Base-by-base conservation (phyloP, 2,329 filamentous ascomycete species). In the Xylariaceae sp. region DNA sequence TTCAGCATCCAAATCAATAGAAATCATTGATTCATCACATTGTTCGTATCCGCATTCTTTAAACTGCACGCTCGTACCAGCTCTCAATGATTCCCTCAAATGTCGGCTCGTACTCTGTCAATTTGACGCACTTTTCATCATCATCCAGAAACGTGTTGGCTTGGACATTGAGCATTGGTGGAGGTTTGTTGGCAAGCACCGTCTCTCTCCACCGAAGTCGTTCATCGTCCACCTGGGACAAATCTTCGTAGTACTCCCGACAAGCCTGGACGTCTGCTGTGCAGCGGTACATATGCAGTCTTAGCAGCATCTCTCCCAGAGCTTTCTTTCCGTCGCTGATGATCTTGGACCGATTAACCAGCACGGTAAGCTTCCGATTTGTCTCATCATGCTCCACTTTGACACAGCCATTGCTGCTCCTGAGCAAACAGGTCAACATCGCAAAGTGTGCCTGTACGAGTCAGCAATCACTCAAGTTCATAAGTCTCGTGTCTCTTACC, bases 131-230 rank as follows among this genome's bases (percentile, higher is more conserved):
- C 4, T n/a, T n/a, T 45, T 68, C 59, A 13, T 66, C 62, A 0
- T 56, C 69, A 0, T 65, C 57, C 0, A 74, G 39, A 49, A 73
- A 73, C 1, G 83, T 87, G 62, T 86, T 87, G 1, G 81, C 79
- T 63, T 87, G 83, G 38, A 84, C 81, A 67, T 84, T 86, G n/a
- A 82, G 74, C 65, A 82, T 76, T 33, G 79, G 71, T 2, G 82
- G 80, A 53, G 77, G 77, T 63, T 81, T 80, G 60, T 80, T 79
- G 42, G 70, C 70, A 50, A 85, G 63, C 6, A 87, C 81, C 18
- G 79, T 77, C 22, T 80, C 73, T 51, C 83, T 66, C 62, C 83
- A 80, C 59, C 73, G 57, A 66, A 82, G 60, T 70, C 70, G 80
- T 43, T 79, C 74, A 19, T 64, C 69, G 13, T 81, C 75, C 3